Percentiles rank a stretch among this genome's conserved stretches.
Evolutionary conservation across 805 yeast species (phyloP).

Genomic region (Wickerhamiella azymoides): DNA sequence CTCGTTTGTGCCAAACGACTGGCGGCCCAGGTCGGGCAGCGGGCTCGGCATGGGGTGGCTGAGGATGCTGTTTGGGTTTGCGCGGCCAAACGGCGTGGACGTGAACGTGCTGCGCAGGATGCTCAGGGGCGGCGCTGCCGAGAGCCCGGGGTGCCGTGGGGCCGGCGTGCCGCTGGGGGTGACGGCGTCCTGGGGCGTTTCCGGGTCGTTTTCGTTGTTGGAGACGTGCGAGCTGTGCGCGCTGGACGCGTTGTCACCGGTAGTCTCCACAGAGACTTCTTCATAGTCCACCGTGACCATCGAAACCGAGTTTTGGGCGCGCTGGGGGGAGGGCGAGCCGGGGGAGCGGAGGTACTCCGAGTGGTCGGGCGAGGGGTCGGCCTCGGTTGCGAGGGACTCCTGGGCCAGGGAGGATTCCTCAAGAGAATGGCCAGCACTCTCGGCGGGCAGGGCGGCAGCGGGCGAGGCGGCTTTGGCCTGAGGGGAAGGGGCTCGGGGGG

Average conservation of each 20-base stretch:
- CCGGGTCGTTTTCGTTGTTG: conserved; percentile 1
- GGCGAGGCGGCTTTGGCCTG: too few relatives aligned
- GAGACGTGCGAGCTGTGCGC: not conserved
- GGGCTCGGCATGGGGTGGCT: conserved; percentile 4
- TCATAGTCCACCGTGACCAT: conserved; percentile 3
- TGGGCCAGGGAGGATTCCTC: too few relatives aligned
- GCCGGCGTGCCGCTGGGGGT: not conserved
- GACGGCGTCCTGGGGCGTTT: not conserved
- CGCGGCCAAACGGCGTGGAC: conserved; percentile 1
- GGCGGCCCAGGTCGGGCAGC: conserved; percentile 1
- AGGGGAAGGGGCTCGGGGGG: too few relatives aligned
- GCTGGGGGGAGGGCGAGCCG: too few relatives aligned
- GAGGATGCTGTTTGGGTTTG: not conserved
- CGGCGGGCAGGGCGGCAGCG: too few relatives aligned
- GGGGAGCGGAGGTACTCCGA: too few relatives aligned
- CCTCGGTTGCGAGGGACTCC: too few relatives aligned
- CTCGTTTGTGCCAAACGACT: not conserved
- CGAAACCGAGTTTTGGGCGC: not conserved
- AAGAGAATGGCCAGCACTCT: too few relatives aligned
- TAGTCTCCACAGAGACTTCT: not conserved
- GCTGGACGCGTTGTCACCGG: not conserved
- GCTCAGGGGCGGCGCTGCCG: not conserved
- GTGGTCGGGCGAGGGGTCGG: too few relatives aligned
- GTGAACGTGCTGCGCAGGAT: conserved; percentile 2
- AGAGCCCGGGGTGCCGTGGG: too few relatives aligned